Evolutionary conservation across 2,329 filamentous ascomycete genomes (phyloP).

Genomic region (Fusarium irregulare): DNA sequence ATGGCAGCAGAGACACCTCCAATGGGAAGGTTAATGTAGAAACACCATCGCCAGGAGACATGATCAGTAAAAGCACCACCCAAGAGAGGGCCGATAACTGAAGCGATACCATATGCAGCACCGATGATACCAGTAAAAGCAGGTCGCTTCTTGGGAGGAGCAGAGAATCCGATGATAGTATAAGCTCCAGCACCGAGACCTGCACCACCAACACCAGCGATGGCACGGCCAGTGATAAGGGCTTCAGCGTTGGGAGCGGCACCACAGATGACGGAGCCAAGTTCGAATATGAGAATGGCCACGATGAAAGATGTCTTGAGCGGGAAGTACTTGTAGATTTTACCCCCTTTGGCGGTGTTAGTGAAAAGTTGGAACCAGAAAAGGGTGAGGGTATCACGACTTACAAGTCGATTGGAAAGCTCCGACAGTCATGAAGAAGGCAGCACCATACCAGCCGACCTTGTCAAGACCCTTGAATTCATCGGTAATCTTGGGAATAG

Average conservation of each 20-base stretch:
- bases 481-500: constrained; percentile 67
- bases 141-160: constrained; percentile 51
- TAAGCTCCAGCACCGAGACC: constrained; percentile 62
- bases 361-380: neutral
- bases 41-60: constrained; percentile 55
- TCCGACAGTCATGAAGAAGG: constrained; percentile 63
- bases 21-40: constrained; percentile 55
- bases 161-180: constrained; percentile 61
- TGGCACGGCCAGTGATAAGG: constrained; percentile 64
- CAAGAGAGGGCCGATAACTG: constrained; percentile 52
- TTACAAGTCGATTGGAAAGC: constrained; percentile 58
- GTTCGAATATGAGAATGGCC: constrained; percentile 63
- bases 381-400: constrained; percentile 23
- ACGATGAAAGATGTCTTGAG: constrained; percentile 62
- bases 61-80: constrained; percentile 54
- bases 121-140: constrained; percentile 55
- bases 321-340: constrained; percentile 63
- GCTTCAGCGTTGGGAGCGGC: constrained; percentile 59
- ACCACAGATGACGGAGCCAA: constrained; percentile 64
- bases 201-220: constrained; percentile 60
- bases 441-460: constrained; percentile 69
- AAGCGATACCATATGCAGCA: constrained; percentile 52
- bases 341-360: constrained; percentile 54
- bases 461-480: constrained; percentile 64
- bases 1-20: constrained; percentile 51